Base-by-base conservation (phyloP, 2,329 filamentous ascomycete genomes). In the Alternaria conjuncta region DNA sequence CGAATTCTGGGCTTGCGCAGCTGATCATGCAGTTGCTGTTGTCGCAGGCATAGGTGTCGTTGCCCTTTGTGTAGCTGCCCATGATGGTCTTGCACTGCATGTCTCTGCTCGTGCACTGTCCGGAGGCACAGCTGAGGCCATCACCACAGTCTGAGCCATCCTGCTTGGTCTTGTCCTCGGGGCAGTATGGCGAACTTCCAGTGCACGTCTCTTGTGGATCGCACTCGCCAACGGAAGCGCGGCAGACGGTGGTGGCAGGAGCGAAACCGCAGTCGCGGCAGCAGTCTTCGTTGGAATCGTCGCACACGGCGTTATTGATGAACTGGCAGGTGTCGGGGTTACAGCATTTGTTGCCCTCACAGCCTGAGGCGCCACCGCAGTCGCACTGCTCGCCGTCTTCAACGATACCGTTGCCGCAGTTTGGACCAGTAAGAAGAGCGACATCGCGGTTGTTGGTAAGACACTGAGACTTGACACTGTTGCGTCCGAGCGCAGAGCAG, bases 341-440 rank as follows among this genome's bases (percentile, higher is more conserved):
- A 81, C 96, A 99, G 84, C 96, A 99, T 13, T 79, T 75, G 81
- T 98, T 96, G 73, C 85, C 81, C 23, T 84, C 88, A 78, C 96
- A 99, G 43, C 87, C 88, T 13, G 83, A 80, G 13, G 84, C 82
- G 58, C 95, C 95, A 66, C 96, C 96, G 75, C 96, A 99, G 80
- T 99, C 96, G 81, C 96, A 99, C 57, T 99, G 92, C 81, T 99
- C 96, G 67, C 93, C 96, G 18, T 87, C 84, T 81, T 98, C 96
- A 55, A 99, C 96, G 69, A 99, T 98, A 57, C 96, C 96, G 80
- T 99, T 99, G 61, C 96, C 96, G 80, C 96, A 99, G 76, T 94
- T 90, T 71, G 90, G 91, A 58, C 91, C 92, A 0, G 89, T 91
- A 71, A 97, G 92, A 26, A 92, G 96, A 30, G 88, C 86, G 50